Percentiles rank a stretch among this genome's conserved stretches.
phyloP scores from a whole-genome alignment of 31 red algal genomes.

The Odonthalia washingtoniensis region DNA sequence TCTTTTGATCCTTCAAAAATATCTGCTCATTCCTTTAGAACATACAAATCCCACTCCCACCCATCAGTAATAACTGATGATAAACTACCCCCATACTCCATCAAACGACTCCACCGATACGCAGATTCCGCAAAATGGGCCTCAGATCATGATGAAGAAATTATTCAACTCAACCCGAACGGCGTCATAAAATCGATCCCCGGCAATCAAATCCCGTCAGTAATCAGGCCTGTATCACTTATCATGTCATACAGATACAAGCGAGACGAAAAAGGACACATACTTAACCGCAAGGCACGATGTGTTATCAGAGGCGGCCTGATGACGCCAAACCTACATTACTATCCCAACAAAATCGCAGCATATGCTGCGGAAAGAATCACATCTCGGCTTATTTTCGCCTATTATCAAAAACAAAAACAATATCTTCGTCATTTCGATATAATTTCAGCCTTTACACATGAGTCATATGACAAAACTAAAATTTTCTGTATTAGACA shows the following conservation, averaged over 20 bases:
- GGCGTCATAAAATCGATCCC: background rate
- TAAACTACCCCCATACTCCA: background rate
- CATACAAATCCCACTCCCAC: background rate
- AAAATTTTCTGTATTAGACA: conserved; percentile 10
- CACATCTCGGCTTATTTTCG: background rate
- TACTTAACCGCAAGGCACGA: conserved; percentile 1
- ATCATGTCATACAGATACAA: conserved; percentile 42
- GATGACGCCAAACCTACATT: conserved; percentile 29
- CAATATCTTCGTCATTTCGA: conserved; percentile 39
- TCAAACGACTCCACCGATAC: background rate
- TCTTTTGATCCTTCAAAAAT: background rate
- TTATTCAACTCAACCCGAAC: background rate
- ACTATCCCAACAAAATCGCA: conserved; percentile 24
- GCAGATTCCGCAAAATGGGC: background rate
- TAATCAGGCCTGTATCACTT: background rate
- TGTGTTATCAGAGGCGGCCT: conserved; percentile 26
- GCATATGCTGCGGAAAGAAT: conserved; percentile 20
- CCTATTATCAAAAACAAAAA: background rate
- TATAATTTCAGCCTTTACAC: too few relatives aligned
- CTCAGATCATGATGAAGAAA: background rate
- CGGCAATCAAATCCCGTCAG: background rate
- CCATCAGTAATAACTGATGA: background rate
- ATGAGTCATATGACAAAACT: conserved; percentile 10
- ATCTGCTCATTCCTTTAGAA: background rate
- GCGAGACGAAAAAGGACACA: background rate